Base-by-base conservation (phyloP, 257 asterid genomes). In the Gentiana straminea region DNA sequence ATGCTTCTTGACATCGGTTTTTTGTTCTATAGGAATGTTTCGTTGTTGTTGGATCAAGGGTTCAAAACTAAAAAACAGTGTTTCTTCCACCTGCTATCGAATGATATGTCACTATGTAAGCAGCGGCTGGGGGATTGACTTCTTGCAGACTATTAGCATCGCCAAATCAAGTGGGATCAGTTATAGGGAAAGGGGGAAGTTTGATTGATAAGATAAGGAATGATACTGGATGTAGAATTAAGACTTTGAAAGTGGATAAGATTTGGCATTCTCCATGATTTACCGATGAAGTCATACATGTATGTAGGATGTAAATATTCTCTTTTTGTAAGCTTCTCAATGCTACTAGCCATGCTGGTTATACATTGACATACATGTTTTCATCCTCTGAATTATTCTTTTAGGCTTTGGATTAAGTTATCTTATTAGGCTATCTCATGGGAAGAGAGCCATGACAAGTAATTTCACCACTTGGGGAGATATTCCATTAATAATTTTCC, bases 131-230 rank as follows among this genome's bases (percentile, higher is more conserved):
- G 39, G 85, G 86, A 6, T 56, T 78, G 58, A 85, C 72, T n/a
- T 72, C 86, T 1, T 77, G 86, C 61, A 73, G 84, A 73, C 73
- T 87, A 52, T 60, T 87, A 77, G 84, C 67, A 24, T 68, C 72
- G 56, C 72, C 63, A 57, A 70, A 53, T 58, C 92, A 80, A 43
- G 96, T 68, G 3, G 96, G 96, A 41, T 73, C 85, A 3, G 76
- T 87, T 54, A 87, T 84, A 7, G 96, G 96, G 33, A 80, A 74
- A 70, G 92, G 89, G 4, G 96, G 96, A 47, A 78, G 70, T 34
- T 81, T 80, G 45, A 78, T 87, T 15, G 85, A 84, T 70, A 73
- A 70, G 70, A 84, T 87, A 5, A 80, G 80, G 88, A 77, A 59
- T 70, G 92, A 87, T 3, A 78, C 86, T 3, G 79, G 92, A 0